Percentiles rank a stretch among this genome's conserved stretches.
phyloP scores from a whole-genome alignment of 164 flowering plant species.

The Aristolochia fimbriata region DNA sequence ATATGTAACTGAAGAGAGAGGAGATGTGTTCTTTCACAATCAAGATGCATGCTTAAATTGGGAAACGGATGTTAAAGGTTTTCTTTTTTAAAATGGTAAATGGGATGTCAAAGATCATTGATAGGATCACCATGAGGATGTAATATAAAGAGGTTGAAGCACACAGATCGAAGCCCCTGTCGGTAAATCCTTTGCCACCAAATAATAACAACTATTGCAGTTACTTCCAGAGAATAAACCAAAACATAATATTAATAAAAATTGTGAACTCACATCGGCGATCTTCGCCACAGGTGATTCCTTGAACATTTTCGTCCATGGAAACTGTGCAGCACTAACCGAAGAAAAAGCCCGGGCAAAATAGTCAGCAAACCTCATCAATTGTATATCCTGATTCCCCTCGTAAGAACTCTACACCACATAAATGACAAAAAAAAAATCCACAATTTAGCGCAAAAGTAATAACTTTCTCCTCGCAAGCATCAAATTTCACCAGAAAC shows the following conservation, averaged over 20 bases:
- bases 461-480: background rate
- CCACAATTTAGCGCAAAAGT: background rate
- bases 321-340: conserved; percentile 55
- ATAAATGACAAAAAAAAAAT: background rate
- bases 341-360: conserved; percentile 54
- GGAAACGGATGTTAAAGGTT: too few species aligned
- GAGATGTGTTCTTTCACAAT: too few species aligned
- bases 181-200: background rate
- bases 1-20: too few species aligned
- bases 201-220: background rate
- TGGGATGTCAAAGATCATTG: too few species aligned
- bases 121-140: too few species aligned
- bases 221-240: background rate
- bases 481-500: background rate
- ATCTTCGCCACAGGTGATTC: conserved; percentile 58
- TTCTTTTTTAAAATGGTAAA: too few species aligned
- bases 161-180: too few species aligned
- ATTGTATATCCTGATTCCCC: conserved; percentile 48
- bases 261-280: conserved; percentile 38
- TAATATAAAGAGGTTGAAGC: too few species aligned
- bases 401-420: conserved; percentile 43
- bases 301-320: conserved; percentile 59
- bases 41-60: too few species aligned
- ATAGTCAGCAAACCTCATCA: conserved; percentile 80
- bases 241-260: background rate